Evolutionary conservation across 2,329 filamentous ascomycete genomes (phyloP).

Genomic region (Calonectria fujianensis): DNA sequence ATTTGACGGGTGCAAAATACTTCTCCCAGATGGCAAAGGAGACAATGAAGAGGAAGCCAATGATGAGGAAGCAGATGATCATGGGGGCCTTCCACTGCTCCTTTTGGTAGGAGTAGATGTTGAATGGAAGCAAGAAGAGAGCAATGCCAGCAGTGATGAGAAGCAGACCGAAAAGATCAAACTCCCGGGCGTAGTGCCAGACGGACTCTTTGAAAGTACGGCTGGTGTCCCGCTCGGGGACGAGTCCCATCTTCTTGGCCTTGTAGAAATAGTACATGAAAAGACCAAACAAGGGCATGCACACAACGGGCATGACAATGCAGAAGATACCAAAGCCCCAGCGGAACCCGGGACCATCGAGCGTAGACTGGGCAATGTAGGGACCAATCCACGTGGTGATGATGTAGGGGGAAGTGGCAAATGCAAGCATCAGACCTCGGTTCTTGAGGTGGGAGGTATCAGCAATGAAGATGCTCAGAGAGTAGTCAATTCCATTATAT

Average conservation of each 20-base stretch:
- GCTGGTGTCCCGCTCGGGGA: conserved; percentile 77
- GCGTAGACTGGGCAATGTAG: conserved; percentile 72
- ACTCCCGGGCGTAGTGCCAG: conserved; percentile 72
- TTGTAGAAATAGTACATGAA: conserved; percentile 74
- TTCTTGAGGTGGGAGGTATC: conserved; percentile 80
- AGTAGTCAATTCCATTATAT: conserved; percentile 74
- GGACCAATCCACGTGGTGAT: conserved; percentile 79
- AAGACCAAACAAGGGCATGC: conserved; percentile 74
- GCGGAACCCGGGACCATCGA: conserved; percentile 74
- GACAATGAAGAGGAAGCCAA: conserved; percentile 74
- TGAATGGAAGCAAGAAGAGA: conserved; percentile 79
- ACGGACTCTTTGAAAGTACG: conserved; percentile 70
- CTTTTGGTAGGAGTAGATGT: conserved; percentile 66
- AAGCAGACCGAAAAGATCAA: conserved; percentile 74
- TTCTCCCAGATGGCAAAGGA: conserved; percentile 75
- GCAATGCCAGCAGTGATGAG: conserved; percentile 73
- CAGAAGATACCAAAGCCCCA: conserved; percentile 82
- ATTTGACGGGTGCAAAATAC: conserved; percentile 73
- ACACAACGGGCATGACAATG: conserved; percentile 77
- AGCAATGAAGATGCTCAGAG: conserved; percentile 78
- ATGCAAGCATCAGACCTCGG: conserved; percentile 68
- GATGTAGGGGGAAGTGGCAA: conserved; percentile 79
- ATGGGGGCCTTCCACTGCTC: conserved; percentile 68
- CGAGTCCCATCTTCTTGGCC: conserved; percentile 64
- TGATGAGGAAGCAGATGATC: conserved; percentile 72